phyloP scores from a whole-genome alignment of 2,329 filamentous ascomycete species.

The Thermoascus crustaceus region DNA sequence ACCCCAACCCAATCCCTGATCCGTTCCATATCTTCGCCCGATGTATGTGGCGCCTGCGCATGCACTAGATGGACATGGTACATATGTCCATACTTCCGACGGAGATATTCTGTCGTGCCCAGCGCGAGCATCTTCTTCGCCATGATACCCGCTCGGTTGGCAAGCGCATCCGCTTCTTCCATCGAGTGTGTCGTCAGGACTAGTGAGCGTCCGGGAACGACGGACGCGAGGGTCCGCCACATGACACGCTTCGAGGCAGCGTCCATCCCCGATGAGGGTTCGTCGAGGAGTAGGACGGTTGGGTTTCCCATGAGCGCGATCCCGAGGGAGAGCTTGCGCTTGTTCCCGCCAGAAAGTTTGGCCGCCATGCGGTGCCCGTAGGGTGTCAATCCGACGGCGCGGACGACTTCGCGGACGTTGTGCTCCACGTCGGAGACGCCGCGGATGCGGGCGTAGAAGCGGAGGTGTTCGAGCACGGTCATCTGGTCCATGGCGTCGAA shows the following conservation, averaged over 20 bases:
- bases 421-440: constrained; percentile 67
- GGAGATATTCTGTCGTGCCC: constrained; percentile 64
- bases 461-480: constrained; percentile 78
- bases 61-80: constrained; percentile 78
- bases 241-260: constrained; percentile 85
- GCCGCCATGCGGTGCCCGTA: constrained; percentile 69
- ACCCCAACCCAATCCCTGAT: constrained; percentile 59
- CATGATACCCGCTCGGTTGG: constrained; percentile 76
- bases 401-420: constrained; percentile 71
- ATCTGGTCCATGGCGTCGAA: constrained; percentile 83
- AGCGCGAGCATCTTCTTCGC: constrained; percentile 77
- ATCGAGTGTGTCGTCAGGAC: constrained; percentile 88
- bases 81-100: constrained; percentile 66
- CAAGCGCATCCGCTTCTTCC: constrained; percentile 89
- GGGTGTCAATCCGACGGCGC: constrained; percentile 65
- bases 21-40: constrained; percentile 56
- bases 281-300: constrained; percentile 76
- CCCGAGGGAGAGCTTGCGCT: constrained; percentile 80
- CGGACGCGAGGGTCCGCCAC: constrained; percentile 74
- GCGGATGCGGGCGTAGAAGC: constrained; percentile 78
- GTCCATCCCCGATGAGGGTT: constrained; percentile 82
- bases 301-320: constrained; percentile 93
- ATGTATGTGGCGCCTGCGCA: constrained; percentile 64
- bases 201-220: constrained; percentile 69
- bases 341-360: constrained; percentile 81